Percentiles rank a stretch among this genome's conserved stretches.
These are phyloP conservation scores for Gigaspora rosea DNA, from an alignment of 192 early-diverging fungal species.

Conservation along the genomic window DNA sequence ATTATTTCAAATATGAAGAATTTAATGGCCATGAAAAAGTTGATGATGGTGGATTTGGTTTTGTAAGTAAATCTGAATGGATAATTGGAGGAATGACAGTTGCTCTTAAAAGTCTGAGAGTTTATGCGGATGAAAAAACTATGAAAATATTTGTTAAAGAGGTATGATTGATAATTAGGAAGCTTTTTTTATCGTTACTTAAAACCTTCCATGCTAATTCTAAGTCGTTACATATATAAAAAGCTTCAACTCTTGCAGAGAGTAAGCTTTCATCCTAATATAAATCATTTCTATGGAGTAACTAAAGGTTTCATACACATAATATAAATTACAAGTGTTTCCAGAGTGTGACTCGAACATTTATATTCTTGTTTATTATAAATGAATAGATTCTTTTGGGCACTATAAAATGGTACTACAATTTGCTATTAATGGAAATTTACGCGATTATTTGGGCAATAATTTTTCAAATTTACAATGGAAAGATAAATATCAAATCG, in stretches of 20 bases:
- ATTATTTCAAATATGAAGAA: no score
- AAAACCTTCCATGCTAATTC: no score
- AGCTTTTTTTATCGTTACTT: no score
- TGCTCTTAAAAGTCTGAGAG: background rate
- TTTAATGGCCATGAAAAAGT: background rate
- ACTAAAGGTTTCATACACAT: no score
- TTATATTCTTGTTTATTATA: background rate
- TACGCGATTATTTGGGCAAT: constrained; percentile 39
- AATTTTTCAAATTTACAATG: constrained; percentile 39
- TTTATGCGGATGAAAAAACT: background rate
- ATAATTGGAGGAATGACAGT: background rate
- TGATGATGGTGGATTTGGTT: background rate
- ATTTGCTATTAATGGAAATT: constrained; percentile 35
- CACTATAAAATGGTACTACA: background rate
- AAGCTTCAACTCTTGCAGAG: no score
- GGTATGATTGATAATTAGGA: background rate
- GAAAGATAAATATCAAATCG: constrained; percentile 39
- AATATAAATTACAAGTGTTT: no score
- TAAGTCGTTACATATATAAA: no score
- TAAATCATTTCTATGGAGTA: no score
- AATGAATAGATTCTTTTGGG: background rate
- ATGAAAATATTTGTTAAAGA: background rate
- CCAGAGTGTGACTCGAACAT: background rate
- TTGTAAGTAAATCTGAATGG: background rate
- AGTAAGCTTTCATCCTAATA: no score